Evolutionary conservation across 495 filamentous ascomycete genomes (phyloP), one percentile per base, ranked within the genome.

Genomic region (Annulohypoxylon maeteangense): DNA sequence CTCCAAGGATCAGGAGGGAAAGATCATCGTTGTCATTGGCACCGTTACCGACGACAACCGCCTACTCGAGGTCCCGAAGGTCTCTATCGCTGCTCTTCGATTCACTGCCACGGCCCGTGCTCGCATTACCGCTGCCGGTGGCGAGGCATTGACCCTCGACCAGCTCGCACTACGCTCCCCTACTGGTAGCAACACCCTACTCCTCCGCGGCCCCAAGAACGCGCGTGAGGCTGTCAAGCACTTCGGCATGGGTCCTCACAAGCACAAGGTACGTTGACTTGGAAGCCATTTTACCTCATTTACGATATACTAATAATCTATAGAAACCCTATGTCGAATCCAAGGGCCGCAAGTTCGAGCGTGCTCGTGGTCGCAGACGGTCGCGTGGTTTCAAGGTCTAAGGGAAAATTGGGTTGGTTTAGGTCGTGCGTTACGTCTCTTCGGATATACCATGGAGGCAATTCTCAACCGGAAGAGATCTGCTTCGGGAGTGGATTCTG

Each of bases 271-370:
- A 79, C 67, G 89, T 84, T 84, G 68, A 51, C 60, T 25, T 50
- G 12, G 5, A 47, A 14, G 5, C 6, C 7, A 20, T 23, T 29
- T 0, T 23, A 1, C 20, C n/a, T 23, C 16, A 0, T 7, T 6
- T 7, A 1, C 22, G n/a, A 3, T 14, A 53, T 20, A 27, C 22
- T 50, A 42, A 61, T 62, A 42, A 74, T 58, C 71, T 73, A 62
- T 71, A 93, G 93, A 97, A 97, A 88, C 96, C 96, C 25, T 94
- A 98, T 75, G 89, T 99, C 76, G 89, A 91, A 82, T 95, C 92
- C 88, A 99, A 99, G 90, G 96, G 96, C 76, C 91, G 96, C 82
- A 99, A 99, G 88, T 99, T 98, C 86, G 95, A 99, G 90, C 87
- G 88, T 61, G 95, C 95, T 79, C 94, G 95, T 94, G 95, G 95